A percentile compares a stretch with the other conserved stretches of the same genome.
These are phyloP conservation scores for Voacanga thouarsii DNA, from an alignment of 257 asterid genomes.

Conservation along the genomic window DNA sequence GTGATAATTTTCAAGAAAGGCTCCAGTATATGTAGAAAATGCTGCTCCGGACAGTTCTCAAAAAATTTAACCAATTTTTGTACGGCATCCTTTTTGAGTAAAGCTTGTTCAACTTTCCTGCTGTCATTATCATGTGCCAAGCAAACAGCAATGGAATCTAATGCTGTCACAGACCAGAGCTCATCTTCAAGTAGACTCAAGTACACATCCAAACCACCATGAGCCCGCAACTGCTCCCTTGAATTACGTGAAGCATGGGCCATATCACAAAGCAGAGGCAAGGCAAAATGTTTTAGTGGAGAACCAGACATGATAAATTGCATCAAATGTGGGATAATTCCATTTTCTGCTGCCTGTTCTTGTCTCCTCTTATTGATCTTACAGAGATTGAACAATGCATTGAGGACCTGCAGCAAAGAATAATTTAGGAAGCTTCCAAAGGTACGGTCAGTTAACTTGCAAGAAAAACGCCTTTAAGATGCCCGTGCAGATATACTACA, in stretches of 20 bases:
- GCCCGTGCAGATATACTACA: background rate
- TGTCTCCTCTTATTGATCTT: conserved; percentile 98
- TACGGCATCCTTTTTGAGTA: conserved; percentile 83
- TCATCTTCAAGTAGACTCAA: conserved; percentile 93
- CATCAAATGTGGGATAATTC: conserved; percentile 96
- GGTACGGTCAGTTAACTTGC: background rate
- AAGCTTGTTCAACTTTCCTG: conserved; percentile 90
- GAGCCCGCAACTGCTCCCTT: conserved; percentile 97
- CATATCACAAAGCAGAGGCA: conserved; percentile 96
- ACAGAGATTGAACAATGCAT: conserved; percentile 94
- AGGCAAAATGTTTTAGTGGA: conserved; percentile 81
- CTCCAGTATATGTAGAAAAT: conserved; percentile 92
- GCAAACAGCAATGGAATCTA: conserved; percentile 97
- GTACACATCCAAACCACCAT: conserved; percentile 94
- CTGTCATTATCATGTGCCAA: conserved; percentile 95
- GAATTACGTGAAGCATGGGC: conserved; percentile 99
- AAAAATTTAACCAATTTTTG: conserved; percentile 91
- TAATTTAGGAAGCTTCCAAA: conserved; percentile 25
- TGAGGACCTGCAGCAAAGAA: conserved; percentile 68
- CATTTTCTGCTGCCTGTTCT: conserved; percentile 98
- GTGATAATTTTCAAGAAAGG: conserved; percentile 96
- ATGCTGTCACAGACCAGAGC: conserved; percentile 92
- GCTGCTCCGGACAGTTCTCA: conserved; percentile 87
- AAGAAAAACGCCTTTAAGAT: background rate
- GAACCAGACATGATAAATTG: conserved; percentile 87